phyloP scores from a whole-genome alignment of 2,329 filamentous ascomycete genomes.

The Exophiala aquamarina region DNA sequence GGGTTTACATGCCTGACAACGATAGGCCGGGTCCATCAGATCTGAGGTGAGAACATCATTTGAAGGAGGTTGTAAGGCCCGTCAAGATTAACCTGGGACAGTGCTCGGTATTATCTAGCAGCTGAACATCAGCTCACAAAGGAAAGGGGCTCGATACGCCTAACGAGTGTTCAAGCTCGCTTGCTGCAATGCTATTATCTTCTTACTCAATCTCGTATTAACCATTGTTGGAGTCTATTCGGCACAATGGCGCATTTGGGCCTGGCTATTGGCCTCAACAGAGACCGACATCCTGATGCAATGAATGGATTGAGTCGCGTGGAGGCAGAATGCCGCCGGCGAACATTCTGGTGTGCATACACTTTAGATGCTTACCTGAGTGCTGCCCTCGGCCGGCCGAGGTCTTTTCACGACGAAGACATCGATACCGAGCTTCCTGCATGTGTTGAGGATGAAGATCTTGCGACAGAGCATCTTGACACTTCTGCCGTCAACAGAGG shows the following conservation, averaged over 20 bases:
- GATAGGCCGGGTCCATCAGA: constrained; percentile 21
- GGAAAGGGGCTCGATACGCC: constrained; percentile 40
- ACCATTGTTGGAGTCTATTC: constrained; percentile 50
- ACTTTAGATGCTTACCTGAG: constrained; percentile 28
- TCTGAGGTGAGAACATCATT: constrained; percentile 16
- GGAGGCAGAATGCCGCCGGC: constrained; percentile 18
- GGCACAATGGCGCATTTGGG: constrained; percentile 44
- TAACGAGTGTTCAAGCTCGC: constrained; percentile 44
- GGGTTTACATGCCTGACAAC: constrained; percentile 41
- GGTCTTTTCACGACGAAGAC: constrained; percentile 28
- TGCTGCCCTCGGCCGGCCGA: constrained; percentile 22
- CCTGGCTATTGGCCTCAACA: constrained; percentile 30
- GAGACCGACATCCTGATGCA: constrained; percentile 23
- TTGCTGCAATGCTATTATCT: constrained; percentile 47
- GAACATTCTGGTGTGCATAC: constrained; percentile 29
- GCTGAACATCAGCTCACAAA: constrained; percentile 35
- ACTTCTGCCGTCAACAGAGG: constrained; percentile 29
- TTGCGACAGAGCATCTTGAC: constrained; percentile 19
- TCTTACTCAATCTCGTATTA: constrained; percentile 47
- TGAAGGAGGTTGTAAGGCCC: neutral
- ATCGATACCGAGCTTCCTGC: constrained; percentile 25
- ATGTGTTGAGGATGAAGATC: constrained; percentile 27
- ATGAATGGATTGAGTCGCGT: constrained; percentile 21
- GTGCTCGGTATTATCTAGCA: constrained; percentile 26
- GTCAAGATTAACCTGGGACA: constrained; percentile 4